These are phyloP conservation scores for Metschnikowia kunwiensis DNA, from an alignment of 805 yeast species.

Conservation along the genomic window DNA sequence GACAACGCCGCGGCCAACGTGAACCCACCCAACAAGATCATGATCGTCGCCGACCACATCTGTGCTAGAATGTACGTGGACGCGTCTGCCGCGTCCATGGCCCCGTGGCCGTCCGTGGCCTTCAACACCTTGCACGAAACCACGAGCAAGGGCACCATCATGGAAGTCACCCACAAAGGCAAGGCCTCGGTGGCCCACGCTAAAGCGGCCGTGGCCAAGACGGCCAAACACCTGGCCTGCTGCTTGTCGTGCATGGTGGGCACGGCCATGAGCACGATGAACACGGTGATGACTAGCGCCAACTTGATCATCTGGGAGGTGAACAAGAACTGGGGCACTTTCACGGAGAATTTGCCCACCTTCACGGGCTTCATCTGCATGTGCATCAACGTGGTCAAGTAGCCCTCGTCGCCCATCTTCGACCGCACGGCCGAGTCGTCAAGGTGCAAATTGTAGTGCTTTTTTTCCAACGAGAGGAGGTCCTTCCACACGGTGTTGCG, in stretches of 20 bases:
- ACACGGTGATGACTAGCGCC: conserved; percentile 45
- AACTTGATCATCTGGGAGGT: conserved; percentile 45
- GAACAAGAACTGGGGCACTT: conserved; percentile 47
- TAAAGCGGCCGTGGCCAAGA: conserved; percentile 75
- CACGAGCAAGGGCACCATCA: conserved; percentile 76
- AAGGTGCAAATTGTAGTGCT: conserved; percentile 18
- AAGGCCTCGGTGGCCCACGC: conserved; percentile 96
- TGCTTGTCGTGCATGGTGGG: conserved; percentile 34
- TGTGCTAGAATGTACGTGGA: conserved; percentile 73
- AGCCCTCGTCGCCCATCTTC: conserved; percentile 21
- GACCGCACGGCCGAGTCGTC: conserved; percentile 17
- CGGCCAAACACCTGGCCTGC: conserved; percentile 60
- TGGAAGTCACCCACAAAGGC: conserved; percentile 86
- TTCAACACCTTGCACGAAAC: conserved; percentile 70
- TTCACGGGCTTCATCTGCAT: conserved; percentile 30
- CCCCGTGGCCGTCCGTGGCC: conserved; percentile 42
- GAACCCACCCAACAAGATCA: conserved; percentile 89
- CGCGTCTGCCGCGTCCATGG: conserved; percentile 65
- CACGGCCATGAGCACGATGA: conserved; percentile 34
- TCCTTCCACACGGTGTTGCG: conserved; percentile 98
- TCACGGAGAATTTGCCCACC: conserved; percentile 22
- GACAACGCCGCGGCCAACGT: conserved; percentile 93
- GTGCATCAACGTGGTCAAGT: conserved; percentile 11
- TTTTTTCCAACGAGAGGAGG: conserved; percentile 65
- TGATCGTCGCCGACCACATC: conserved; percentile 95